These are phyloP conservation scores for Nakazawaea wickerhamii DNA, from an alignment of 805 yeast genomes.

Conservation along the genomic window DNA sequence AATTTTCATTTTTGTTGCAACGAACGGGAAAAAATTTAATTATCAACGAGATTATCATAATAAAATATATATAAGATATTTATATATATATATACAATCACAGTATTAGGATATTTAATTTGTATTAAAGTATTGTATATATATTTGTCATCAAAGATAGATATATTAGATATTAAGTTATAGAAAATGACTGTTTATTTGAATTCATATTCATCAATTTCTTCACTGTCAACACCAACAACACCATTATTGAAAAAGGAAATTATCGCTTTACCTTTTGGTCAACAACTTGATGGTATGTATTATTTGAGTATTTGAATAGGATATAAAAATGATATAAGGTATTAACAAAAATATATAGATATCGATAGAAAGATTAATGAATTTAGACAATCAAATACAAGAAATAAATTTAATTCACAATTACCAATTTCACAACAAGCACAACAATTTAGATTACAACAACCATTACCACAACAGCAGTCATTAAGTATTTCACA, in stretches of 20 bases:
- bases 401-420: too few relatives aligned
- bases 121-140: too few relatives aligned
- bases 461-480: conserved; percentile 12
- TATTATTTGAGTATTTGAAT: too few relatives aligned
- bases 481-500: background rate
- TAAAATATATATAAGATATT: too few relatives aligned
- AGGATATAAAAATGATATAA: too few relatives aligned
- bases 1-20: background rate
- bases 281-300: conserved; percentile 13
- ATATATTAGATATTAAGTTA: background rate
- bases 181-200: background rate
- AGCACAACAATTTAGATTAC: background rate
- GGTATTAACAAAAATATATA: too few relatives aligned
- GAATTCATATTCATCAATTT: background rate
- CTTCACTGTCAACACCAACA: conserved; percentile 1
- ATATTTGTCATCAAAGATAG: too few relatives aligned
- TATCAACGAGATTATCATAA: too few relatives aligned
- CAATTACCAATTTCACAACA: conserved; percentile 1
- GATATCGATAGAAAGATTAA: conserved; percentile 11
- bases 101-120: too few relatives aligned
- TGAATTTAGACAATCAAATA: conserved; percentile 7
- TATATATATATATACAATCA: too few relatives aligned
- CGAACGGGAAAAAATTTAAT: background rate
- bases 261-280: conserved; percentile 6
- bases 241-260: background rate